Evolutionary conservation across 768 basidiomycete genomes (phyloP).

Genomic region (Mycena rebaudengoi): DNA sequence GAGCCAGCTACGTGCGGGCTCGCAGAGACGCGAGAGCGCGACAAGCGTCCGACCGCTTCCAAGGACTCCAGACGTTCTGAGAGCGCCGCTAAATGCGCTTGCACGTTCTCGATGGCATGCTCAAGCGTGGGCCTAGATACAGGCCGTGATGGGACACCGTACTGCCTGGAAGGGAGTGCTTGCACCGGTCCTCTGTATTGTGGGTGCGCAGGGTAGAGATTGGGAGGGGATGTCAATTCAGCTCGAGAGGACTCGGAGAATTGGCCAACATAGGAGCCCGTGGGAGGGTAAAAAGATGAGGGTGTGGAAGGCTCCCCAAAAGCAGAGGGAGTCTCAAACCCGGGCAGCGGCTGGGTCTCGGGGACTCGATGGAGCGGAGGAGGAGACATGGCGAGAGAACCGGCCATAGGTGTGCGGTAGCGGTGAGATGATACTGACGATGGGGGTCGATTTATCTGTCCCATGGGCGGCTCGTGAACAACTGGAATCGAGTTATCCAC

Average conservation of each 20-base stretch:
- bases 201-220: slow-evolving; percentile 44
- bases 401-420: slow-evolving; percentile 80
- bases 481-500: slow-evolving; percentile 34
- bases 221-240: slow-evolving; percentile 47
- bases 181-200: slow-evolving; percentile 46
- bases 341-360: slow-evolving; percentile 74
- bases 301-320: slow-evolving; percentile 61
- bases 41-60: slow-evolving; percentile 54
- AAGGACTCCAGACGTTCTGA: slow-evolving; percentile 83
- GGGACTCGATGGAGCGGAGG: slow-evolving; percentile 62
- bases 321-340: slow-evolving; percentile 77
- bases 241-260: slow-evolving; percentile 50
- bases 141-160: slow-evolving; percentile 49
- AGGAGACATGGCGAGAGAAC: slow-evolving; percentile 66
- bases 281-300: slow-evolving; percentile 48
- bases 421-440: slow-evolving; percentile 83
- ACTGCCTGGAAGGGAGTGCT: slow-evolving; percentile 35
- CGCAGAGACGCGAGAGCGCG: slow-evolving; percentile 49
- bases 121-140: slow-evolving; percentile 68
- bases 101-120: slow-evolving; percentile 80
- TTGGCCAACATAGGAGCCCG: slow-evolving; percentile 47
- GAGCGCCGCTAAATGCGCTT: slow-evolving; percentile 83
- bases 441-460: slow-evolving; percentile 64
- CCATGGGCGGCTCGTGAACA: slow-evolving; percentile 37
- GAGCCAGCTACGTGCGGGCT: slow-evolving; percentile 50